Evolutionary conservation across 164 flowering plant genomes (phyloP), one percentile per base, ranked within the genome.

Genomic region (Vitis riparia): DNA sequence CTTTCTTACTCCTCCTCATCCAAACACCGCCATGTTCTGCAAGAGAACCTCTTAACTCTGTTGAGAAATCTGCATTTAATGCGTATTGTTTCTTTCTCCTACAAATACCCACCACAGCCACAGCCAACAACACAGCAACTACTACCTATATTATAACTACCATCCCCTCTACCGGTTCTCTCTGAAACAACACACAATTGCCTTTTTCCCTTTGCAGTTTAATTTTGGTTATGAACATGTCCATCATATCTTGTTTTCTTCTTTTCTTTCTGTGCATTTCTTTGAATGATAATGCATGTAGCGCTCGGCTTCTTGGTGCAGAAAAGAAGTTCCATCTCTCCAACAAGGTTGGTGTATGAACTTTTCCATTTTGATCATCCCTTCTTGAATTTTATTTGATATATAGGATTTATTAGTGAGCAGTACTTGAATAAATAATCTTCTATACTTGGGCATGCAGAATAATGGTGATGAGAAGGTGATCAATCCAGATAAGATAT

Each of bases 1-100:
- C 70, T 37, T 66, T 62, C 62, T 59, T 56, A 47, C 70, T 66
- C 60, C 70, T 66, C 60, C 50, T 71, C 62, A 60, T 67, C 80
- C 80, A 68, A 63, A 71, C 81, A 80, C 8, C 19, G 72, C 68
- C 83, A 77, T 77, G 75, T 80, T 77, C 83, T 67, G 0, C 72
- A 37, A 55, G 15, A 30, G 11, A 59, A 62, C 50, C 48, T 51
- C 62, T 74, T 51, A 61, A 48, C 58, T 9, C 59, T 62, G 32
- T 59, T 44, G 1, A 19, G 50, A 17, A 67, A 49, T 55, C 59
- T 71, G 68, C 80, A 77, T 77, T 80, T 74, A 77, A 62, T 80
- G 78, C 74, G 63, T 65, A 32, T 52, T 9, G 11, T 67, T 56
- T 52, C 55, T 17, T 14, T 30, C 27, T 62, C 13, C 30, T 73